These are phyloP conservation scores for Apostasia shenzhenica DNA, from an alignment of 106 monocot species.

Conservation along the genomic window DNA sequence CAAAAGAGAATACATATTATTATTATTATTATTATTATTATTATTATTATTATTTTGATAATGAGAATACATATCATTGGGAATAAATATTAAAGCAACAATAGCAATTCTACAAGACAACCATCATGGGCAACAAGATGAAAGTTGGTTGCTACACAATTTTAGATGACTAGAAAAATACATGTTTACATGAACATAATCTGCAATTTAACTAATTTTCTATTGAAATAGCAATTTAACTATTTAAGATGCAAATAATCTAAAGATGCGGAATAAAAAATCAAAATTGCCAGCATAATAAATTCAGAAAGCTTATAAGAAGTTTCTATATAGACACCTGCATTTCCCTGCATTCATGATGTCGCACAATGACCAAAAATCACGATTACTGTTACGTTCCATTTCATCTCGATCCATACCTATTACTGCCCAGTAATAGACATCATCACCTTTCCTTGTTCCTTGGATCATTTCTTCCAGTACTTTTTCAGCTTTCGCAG, in stretches of 20 bases:
- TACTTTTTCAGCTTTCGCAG: constrained; percentile 47
- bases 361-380: constrained; percentile 93
- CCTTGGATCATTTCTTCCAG: constrained; percentile 36
- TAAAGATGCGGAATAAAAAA: background rate
- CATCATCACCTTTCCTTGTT: constrained; percentile 51
- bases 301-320: background rate
- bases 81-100: no score
- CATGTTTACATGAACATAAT: no score
- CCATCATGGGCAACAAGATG: no score
- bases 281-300: constrained; percentile 1
- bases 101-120: no score
- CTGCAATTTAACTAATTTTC: no score
- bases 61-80: no score
- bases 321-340: constrained; percentile 42
- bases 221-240: no score
- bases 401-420: constrained; percentile 22
- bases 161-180: no score
- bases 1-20: no score
- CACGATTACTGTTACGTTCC: constrained; percentile 5
- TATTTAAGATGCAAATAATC: background rate
- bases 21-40: no score
- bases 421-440: constrained; percentile 75
- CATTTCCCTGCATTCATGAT: constrained; percentile 69
- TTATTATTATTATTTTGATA: no score
- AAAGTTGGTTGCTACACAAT: no score